Conservation (phyloP, 768 basidiomycete genomes). For the Tylopilus plumbeoviolaceoides region DNA sequence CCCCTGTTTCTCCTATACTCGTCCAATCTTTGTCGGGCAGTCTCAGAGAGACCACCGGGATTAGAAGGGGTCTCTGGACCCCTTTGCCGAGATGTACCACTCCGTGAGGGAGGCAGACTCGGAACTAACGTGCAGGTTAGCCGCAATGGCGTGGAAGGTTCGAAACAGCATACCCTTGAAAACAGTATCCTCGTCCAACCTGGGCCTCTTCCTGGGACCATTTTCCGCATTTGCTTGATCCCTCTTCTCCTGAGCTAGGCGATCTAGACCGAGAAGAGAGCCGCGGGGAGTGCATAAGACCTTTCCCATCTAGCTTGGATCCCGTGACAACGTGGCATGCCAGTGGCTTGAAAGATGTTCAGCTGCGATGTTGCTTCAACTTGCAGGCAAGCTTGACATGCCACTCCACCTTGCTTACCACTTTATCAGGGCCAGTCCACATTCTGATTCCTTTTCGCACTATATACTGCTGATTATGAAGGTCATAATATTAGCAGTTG, state of each 20-base stretch:
- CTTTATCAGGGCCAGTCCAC: too few species aligned
- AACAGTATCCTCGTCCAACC: slow-evolving; percentile 57
- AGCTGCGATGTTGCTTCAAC: too few species aligned
- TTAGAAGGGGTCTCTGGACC: slow-evolving; percentile 93
- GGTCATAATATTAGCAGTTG: too few species aligned
- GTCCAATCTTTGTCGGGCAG: slow-evolving; percentile 66
- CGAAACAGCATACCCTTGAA: slow-evolving; percentile 73
- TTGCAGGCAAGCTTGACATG: too few species aligned
- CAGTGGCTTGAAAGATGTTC: too few species aligned
- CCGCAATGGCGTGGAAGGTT: too few species aligned
- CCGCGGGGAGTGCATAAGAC: slow-evolving; percentile 74
- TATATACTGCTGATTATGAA: too few species aligned
- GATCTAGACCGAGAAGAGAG: slow-evolving; percentile 84
- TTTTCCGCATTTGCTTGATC: slow-evolving; percentile 46
- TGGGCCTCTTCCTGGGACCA: slow-evolving; percentile 59
- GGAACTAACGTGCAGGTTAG: slow-evolving; percentile 55
- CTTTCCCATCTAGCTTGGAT: too few species aligned
- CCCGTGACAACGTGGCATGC: too few species aligned
- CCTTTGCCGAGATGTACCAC: slow-evolving; percentile 61
- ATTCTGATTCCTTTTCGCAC: too few species aligned
- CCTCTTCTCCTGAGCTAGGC: slow-evolving; percentile 84
- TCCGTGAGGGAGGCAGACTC: slow-evolving; percentile 55
- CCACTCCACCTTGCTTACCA: too few species aligned
- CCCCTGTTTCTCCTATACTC: slow-evolving; percentile 68
- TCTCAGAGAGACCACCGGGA: slow-evolving; percentile 81